Evolutionary conservation across 805 yeast genomes (phyloP).

Genomic region (Lachancea fermentati): DNA sequence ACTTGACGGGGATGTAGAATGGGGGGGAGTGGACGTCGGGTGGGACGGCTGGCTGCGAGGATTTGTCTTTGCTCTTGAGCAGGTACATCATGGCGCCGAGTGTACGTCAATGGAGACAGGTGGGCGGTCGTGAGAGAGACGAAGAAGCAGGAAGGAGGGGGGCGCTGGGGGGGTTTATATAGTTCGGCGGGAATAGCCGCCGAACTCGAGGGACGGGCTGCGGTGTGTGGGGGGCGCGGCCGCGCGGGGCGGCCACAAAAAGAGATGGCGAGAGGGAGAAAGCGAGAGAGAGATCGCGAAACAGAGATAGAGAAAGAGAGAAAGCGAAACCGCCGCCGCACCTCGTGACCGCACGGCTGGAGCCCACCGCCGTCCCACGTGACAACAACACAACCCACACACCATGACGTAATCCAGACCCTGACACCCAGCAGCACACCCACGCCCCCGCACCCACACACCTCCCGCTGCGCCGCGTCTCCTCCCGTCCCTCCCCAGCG

Average conservation of each 20-base stretch:
- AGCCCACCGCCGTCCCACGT: not conserved
- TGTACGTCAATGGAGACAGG: too few species aligned
- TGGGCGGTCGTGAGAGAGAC: too few species aligned
- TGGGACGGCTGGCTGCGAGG: constrained; percentile 24
- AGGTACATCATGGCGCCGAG: constrained; percentile 7
- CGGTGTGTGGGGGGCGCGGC: too few species aligned
- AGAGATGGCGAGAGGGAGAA: too few species aligned
- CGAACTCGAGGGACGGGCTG: constrained; percentile 1
- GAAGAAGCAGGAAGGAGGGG: too few species aligned
- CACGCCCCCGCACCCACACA: not conserved
- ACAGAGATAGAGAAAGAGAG: too few species aligned
- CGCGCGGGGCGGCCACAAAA: too few species aligned
- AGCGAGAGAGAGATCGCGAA: too few species aligned
- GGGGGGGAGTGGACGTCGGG: constrained; percentile 38
- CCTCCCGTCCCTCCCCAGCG: too few species aligned
- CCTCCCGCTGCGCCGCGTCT: not conserved
- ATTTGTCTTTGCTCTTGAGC: constrained; percentile 12
- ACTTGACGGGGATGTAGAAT: constrained; percentile 38
- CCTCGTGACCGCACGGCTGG: not conserved
- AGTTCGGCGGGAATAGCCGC: too few species aligned
- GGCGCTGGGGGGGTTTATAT: too few species aligned
- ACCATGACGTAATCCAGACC: not conserved
- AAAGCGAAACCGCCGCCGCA: too few species aligned
- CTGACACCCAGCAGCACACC: not conserved
- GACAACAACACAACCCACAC: not conserved